Conservation (phyloP, 2,329 filamentous ascomycete species). For the Didymella exigua region DNA sequence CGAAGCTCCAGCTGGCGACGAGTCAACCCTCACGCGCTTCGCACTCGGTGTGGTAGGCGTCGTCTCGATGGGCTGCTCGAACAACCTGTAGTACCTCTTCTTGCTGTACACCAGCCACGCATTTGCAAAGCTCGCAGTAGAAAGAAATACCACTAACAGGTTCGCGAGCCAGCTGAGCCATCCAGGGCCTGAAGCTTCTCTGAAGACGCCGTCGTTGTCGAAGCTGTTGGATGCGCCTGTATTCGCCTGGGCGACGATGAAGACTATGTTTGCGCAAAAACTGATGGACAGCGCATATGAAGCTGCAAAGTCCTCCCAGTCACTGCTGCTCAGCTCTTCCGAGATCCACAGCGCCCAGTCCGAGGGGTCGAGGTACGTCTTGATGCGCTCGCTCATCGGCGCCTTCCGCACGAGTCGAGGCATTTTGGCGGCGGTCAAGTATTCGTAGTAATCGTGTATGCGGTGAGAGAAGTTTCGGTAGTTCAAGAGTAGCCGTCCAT, state of each 20-base stretch:
- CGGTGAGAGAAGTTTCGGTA: not conserved
- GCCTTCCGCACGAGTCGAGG: slow-evolving; percentile 82
- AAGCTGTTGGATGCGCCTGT: slow-evolving; percentile 56
- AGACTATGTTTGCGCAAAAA: slow-evolving; percentile 75
- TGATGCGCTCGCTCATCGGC: slow-evolving; percentile 80
- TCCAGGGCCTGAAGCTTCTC: slow-evolving; percentile 57
- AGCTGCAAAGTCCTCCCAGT: slow-evolving; percentile 81
- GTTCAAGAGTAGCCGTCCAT: slow-evolving; percentile 1
- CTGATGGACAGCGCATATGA: slow-evolving; percentile 77
- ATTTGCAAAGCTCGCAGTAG: slow-evolving; percentile 72
- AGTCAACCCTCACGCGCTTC: slow-evolving; percentile 85
- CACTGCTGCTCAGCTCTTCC: slow-evolving; percentile 88
- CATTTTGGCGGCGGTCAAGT: slow-evolving; percentile 51
- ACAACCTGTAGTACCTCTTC: slow-evolving; percentile 86
- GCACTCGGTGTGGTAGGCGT: slow-evolving; percentile 81
- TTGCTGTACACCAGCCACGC: slow-evolving; percentile 81
- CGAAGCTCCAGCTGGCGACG: slow-evolving; percentile 76
- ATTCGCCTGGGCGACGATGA: slow-evolving; percentile 84
- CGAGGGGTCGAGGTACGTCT: slow-evolving; percentile 79
- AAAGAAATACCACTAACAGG: slow-evolving; percentile 73
- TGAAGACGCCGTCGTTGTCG: slow-evolving; percentile 81
- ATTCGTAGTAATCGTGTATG: not conserved
- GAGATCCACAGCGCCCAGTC: slow-evolving; percentile 91
- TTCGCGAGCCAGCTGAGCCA: slow-evolving; percentile 72
- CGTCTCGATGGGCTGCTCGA: slow-evolving; percentile 82